Evolutionary conservation across 805 yeast species (phyloP).

Genomic region (Schwanniomyces pseudopolymorphus): DNA sequence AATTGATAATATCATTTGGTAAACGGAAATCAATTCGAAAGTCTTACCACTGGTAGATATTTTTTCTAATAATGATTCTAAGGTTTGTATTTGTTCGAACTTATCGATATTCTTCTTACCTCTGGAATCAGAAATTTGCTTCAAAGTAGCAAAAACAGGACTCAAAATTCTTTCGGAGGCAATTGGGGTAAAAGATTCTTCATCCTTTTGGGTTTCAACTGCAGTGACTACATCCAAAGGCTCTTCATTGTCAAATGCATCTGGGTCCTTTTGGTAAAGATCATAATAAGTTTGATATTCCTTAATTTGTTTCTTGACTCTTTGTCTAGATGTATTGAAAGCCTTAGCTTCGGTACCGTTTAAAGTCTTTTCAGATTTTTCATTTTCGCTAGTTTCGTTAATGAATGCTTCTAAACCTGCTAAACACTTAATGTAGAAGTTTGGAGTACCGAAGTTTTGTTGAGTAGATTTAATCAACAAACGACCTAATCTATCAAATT

Average conservation of each 20-base stretch:
- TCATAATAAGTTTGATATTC: conserved; percentile 64
- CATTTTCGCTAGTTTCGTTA: conserved; percentile 48
- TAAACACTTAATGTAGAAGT: conserved; percentile 63
- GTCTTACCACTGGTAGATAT: conserved; percentile 33
- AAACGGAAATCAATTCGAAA: conserved; percentile 76
- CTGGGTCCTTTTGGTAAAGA: conserved; percentile 67
- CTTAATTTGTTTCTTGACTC: conserved; percentile 75
- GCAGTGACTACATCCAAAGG: conserved; percentile 35
- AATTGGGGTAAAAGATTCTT: conserved; percentile 34
- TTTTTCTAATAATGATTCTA: conserved; percentile 59
- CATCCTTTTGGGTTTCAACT: conserved; percentile 31
- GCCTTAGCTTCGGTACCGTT: conserved; percentile 84
- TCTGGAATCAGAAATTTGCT: conserved; percentile 79
- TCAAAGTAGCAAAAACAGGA: conserved; percentile 68
- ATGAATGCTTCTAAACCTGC: conserved; percentile 72
- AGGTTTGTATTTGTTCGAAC: conserved; percentile 66
- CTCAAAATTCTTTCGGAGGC: conserved; percentile 39
- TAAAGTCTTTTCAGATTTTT: conserved; percentile 65
- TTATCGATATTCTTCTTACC: conserved; percentile 94
- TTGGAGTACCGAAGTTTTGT: conserved; percentile 75
- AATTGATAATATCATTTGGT: conserved; percentile 79
- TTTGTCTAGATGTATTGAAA: conserved; percentile 82
- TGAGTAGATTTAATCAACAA: conserved; percentile 67
- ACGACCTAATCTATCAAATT: conserved; percentile 77
- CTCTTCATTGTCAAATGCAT: conserved; percentile 61